phyloP scores from a whole-genome alignment of 2,329 filamentous ascomycete species.

The Fonsecaea pedrosoi region DNA sequence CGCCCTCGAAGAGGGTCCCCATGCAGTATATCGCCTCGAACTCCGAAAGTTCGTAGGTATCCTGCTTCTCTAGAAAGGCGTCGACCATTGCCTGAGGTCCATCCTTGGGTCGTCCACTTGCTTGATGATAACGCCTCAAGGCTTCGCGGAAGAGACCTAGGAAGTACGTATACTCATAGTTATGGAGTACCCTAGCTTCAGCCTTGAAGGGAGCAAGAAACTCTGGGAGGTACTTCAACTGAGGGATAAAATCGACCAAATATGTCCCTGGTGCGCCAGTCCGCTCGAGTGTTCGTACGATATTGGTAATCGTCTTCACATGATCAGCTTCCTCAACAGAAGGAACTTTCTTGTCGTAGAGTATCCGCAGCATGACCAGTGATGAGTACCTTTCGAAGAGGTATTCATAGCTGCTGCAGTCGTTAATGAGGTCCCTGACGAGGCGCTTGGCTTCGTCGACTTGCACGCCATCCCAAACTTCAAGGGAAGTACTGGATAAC shows the following conservation, averaged over 20 bases:
- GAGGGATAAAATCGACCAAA: conserved; percentile 45
- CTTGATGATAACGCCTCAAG: conserved; percentile 11
- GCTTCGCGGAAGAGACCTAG: conserved; percentile 39
- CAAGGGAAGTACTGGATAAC: not conserved
- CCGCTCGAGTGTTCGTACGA: not conserved
- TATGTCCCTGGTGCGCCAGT: conserved; percentile 47
- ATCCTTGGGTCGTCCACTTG: not conserved
- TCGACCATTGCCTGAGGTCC: conserved; percentile 24
- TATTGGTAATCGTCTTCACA: not conserved
- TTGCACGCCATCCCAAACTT: not conserved
- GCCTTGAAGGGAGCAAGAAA: conserved; percentile 44
- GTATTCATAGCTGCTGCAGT: not conserved
- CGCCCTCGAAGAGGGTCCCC: conserved; percentile 44
- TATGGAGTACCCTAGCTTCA: conserved; percentile 41
- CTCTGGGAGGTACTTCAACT: conserved; percentile 41
- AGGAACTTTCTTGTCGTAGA: not conserved
- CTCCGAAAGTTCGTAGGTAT: conserved; percentile 40
- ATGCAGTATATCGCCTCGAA: conserved; percentile 44
- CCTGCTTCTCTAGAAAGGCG: conserved; percentile 39
- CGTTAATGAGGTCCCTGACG: not conserved
- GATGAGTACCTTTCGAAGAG: not conserved
- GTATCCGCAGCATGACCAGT: not conserved
- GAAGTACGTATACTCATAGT: conserved; percentile 42
- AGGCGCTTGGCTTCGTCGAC: not conserved
- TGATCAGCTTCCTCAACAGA: not conserved